Base-by-base conservation (phyloP, 345 rosid genomes). In the Laguncularia racemosa region DNA sequence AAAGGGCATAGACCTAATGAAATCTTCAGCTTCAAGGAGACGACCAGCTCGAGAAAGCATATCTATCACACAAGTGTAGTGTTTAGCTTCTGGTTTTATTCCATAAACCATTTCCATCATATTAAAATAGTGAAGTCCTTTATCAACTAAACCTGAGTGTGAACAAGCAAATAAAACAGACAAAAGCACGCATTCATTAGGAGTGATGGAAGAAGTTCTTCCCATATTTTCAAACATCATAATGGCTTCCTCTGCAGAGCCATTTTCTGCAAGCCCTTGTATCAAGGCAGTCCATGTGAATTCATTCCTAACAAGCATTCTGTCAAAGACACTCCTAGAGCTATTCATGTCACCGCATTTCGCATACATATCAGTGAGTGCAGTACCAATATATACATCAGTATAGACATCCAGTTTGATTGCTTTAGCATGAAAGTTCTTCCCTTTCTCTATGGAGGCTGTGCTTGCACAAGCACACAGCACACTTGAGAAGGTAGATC, bases 1-100 rank as follows among this genome's bases (percentile, higher is more conserved):
- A 71, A 76, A 64, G 20, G 82, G 81, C 84, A 76, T 80, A 53
- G 78, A 66, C 16, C 76, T 56, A 4, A 84, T 73, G 20, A 81
- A 78, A 48, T 67, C 80, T 64, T 76, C 82, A 10, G 89, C 84
- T 65, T 84, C 84, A 48, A 58, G 66, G 44, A 84, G 76, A 21
- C 79, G 77, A 23, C 89, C 86, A 10, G 76, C 71, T 50, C 86
- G 78, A 50, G 82, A 72, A 13, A 84, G 76, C 89, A 83, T 78
- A 54, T 84, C 86, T 15, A 81, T 80, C 16, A 81, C 50, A 12
- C 86, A 78, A 13, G 78, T 80, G 48, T 70, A 78, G 67, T 81
- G 89, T 55, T 51, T 67, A 56, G 67, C 77, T 43, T 50, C 65
- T 1, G 81, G 83, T 67, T 72, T 70, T 58, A 80, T 48, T 28